Evolutionary conservation across 2,329 filamentous ascomycete genomes (phyloP).

Genomic region (Orbilia oligospora): DNA sequence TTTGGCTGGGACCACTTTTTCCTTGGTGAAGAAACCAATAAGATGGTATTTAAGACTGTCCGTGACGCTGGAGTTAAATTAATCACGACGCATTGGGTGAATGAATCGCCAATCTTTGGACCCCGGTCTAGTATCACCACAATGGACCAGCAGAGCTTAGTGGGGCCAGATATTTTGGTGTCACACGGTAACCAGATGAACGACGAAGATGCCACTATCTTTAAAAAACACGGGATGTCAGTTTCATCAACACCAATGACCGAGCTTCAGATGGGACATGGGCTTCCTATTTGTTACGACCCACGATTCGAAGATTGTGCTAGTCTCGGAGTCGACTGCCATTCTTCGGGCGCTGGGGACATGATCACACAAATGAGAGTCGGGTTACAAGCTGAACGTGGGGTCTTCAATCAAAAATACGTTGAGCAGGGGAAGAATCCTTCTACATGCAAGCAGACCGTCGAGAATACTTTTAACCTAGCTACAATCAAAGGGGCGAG

Average conservation of each 20-base stretch:
- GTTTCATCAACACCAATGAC: conserved; percentile 70
- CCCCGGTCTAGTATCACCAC: conserved; percentile 12
- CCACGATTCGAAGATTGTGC: conserved; percentile 64
- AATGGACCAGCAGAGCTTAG: conserved; percentile 66
- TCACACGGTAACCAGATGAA: conserved; percentile 67
- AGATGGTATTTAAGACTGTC: conserved; percentile 66
- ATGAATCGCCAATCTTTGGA: conserved; percentile 28
- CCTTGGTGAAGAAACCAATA: conserved; percentile 66
- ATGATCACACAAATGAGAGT: conserved; percentile 66
- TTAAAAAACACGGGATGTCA: conserved; percentile 66
- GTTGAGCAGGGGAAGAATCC: conserved; percentile 63
- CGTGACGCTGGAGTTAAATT: conserved; percentile 66
- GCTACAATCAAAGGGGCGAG: conserved; percentile 70
- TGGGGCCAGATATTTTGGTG: conserved; percentile 68
- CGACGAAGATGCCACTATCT: conserved; percentile 66
- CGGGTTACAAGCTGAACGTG: conserved; percentile 65
- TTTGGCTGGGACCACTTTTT: conserved; percentile 69
- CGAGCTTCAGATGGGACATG: conserved; percentile 70
- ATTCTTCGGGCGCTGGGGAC: conserved; percentile 64
- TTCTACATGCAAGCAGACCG: conserved; percentile 64
- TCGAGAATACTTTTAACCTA: conserved; percentile 70
- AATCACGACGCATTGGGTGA: conserved; percentile 68
- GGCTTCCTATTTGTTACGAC: conserved; percentile 67
- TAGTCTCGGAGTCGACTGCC: conserved; percentile 67
- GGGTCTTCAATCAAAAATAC: conserved; percentile 64